Conservation (phyloP, 1,284 basidiomycete genomes). For the Xerocomus nothofagi region DNA sequence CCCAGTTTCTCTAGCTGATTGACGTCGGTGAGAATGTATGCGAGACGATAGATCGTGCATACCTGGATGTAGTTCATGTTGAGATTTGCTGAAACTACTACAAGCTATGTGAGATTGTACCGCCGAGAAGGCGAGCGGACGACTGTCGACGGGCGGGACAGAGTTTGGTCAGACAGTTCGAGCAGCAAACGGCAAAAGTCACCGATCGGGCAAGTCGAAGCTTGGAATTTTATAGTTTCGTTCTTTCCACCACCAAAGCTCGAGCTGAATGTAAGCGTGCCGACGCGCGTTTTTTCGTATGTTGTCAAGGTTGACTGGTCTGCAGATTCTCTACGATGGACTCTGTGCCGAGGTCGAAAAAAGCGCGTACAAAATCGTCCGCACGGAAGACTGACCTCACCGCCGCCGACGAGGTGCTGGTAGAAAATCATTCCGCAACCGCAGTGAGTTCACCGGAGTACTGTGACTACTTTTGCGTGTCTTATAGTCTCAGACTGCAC, state of each 20-base stretch:
- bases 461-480: background rate
- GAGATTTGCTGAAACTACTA: slow-evolving; percentile 1
- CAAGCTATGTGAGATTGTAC: slow-evolving; percentile 6
- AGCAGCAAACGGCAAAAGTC: background rate
- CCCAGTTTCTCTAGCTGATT: slow-evolving; percentile 36
- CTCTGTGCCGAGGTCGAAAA: slow-evolving; percentile 49
- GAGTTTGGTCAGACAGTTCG: background rate
- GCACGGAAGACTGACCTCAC: slow-evolving; percentile 44
- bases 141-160: background rate
- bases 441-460: slow-evolving; percentile 15
- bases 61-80: slow-evolving; percentile 38
- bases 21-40: slow-evolving; percentile 12
- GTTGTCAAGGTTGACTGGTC: background rate
- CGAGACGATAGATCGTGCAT: slow-evolving; percentile 2
- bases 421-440: slow-evolving; percentile 24
- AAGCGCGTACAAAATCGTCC: slow-evolving; percentile 51
- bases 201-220: slow-evolving; percentile 22
- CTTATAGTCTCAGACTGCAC: slow-evolving; percentile 36
- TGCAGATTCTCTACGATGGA: slow-evolving; percentile 35
- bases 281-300: background rate
- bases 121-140: slow-evolving; percentile 2
- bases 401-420: slow-evolving; percentile 24
- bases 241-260: background rate
- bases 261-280: slow-evolving; percentile 2
- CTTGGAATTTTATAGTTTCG: background rate